phyloP scores from a whole-genome alignment of 768 basidiomycete species.

The Cyclocybe cylindracea region DNA sequence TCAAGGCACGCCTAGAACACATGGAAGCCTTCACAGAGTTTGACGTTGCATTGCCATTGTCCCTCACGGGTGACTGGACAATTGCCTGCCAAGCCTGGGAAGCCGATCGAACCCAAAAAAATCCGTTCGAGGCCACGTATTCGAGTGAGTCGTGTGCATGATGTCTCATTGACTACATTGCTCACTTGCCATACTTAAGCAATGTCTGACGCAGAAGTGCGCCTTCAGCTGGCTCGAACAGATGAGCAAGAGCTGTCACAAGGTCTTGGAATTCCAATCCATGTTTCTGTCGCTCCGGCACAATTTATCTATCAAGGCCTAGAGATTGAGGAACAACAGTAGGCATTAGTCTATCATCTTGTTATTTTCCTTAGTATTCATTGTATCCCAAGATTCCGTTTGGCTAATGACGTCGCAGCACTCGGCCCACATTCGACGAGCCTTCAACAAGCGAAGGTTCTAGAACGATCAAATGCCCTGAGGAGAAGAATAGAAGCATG shows the following conservation, averaged over 20 bases:
- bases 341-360: conserved; percentile 8
- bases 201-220: conserved; percentile 15
- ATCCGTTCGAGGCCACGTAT: conserved; percentile 18
- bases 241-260: conserved; percentile 14
- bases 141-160: conserved; percentile 2
- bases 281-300: conserved; percentile 18
- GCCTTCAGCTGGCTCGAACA: conserved; percentile 21
- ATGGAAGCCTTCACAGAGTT: conserved; percentile 7
- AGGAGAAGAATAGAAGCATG: conserved; percentile 24
- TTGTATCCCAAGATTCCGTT: conserved; percentile 10
- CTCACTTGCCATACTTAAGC: neutral
- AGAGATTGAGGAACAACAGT: conserved; percentile 36
- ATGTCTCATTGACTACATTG: neutral
- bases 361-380: neutral
- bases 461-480: conserved; percentile 22
- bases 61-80: conserved; percentile 17
- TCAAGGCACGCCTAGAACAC: neutral
- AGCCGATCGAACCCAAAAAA: conserved; percentile 13
- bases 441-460: conserved; percentile 26
- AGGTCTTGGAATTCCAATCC: conserved; percentile 3
- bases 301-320: conserved; percentile 27
- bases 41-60: conserved; percentile 2
- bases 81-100: conserved; percentile 21
- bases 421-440: conserved; percentile 24
- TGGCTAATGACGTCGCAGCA: conserved; percentile 10